Percentiles rank a stretch among this genome's conserved stretches.
phyloP scores from a whole-genome alignment of 2,329 filamentous ascomycete species.

The Fusarium sp. region DNA sequence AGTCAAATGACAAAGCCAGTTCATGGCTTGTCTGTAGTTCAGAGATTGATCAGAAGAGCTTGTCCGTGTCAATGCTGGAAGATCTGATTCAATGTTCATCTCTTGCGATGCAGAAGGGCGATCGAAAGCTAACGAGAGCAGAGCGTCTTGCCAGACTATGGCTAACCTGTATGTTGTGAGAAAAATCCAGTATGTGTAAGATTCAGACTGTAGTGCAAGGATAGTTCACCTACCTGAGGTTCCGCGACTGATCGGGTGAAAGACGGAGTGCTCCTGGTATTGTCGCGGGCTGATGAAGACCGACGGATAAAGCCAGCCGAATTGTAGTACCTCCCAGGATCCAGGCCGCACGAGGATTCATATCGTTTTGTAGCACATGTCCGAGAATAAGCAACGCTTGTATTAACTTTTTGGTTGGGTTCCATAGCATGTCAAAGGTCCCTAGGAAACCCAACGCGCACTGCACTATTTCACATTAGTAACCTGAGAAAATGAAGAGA shows the following conservation, averaged over 20 bases:
- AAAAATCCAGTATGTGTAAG: background rate
- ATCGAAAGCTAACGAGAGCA: conserved; percentile 41
- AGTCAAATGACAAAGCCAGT: conserved; percentile 35
- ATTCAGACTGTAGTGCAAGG: accelerated
- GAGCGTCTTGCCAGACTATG: conserved; percentile 41
- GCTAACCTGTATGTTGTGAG: conserved; percentile 10
- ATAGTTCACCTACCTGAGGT: conserved; percentile 14
- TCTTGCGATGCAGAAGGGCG: conserved; percentile 29
- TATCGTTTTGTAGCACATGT: conserved; percentile 39
- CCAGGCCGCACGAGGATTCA: conserved; percentile 42
- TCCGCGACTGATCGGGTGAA: conserved; percentile 11
- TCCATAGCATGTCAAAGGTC: conserved; percentile 25
- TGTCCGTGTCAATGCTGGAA: background rate
- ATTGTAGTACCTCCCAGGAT: conserved; percentile 38
- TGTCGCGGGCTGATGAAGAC: conserved; percentile 27
- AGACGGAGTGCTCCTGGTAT: background rate
- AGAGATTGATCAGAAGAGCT: background rate
- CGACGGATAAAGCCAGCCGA: conserved; percentile 32
- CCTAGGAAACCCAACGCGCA: conserved; percentile 24
- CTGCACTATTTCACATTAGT: conserved; percentile 6
- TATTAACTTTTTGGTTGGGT: conserved; percentile 30
- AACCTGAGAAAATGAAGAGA: accelerated
- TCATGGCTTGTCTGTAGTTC: conserved; percentile 34
- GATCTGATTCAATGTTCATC: conserved; percentile 28
- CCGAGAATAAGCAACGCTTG: conserved; percentile 42